Percentiles rank a stretch among this genome's conserved stretches.
phyloP scores from a whole-genome alignment of 176 grass and related monocot genomes.

The Bolboschoenus planiculmis region DNA sequence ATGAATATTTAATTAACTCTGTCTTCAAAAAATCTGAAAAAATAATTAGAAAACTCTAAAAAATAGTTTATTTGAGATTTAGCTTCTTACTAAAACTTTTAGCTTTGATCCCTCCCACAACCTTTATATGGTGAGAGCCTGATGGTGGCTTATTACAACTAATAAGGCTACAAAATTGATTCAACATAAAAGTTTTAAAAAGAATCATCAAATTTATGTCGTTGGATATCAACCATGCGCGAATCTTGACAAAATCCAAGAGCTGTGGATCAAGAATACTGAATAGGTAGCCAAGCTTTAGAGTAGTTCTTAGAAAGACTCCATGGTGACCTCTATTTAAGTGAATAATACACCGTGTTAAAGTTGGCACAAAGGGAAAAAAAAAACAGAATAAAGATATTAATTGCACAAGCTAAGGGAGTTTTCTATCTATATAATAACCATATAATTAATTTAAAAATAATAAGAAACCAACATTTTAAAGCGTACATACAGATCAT shows the following conservation, averaged over 20 bases:
- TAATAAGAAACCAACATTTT: background rate
- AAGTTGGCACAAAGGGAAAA: background rate
- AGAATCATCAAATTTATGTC: too few relatives aligned
- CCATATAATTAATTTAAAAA: background rate
- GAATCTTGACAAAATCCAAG: background rate
- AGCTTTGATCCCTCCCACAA: background rate
- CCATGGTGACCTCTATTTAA: background rate
- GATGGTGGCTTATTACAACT: background rate
- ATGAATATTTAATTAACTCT: too few relatives aligned
- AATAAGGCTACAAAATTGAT: background rate
- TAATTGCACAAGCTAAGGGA: background rate
- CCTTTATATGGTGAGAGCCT: background rate
- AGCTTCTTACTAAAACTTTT: too few relatives aligned
- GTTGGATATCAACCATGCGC: background rate
- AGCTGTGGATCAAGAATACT: background rate
- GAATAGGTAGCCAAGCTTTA: background rate
- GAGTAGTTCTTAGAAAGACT: background rate
- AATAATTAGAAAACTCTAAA: too few relatives aligned
- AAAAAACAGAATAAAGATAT: background rate
- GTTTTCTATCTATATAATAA: background rate
- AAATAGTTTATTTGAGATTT: too few relatives aligned
- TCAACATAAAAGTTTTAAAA: background rate
- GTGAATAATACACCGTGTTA: slow-evolving; percentile 19
- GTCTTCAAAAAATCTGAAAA: too few relatives aligned
- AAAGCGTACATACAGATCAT: slow-evolving; percentile 7